Evolutionary conservation across 768 basidiomycete species (phyloP).

Genomic region (Pulveroboletus sp.): DNA sequence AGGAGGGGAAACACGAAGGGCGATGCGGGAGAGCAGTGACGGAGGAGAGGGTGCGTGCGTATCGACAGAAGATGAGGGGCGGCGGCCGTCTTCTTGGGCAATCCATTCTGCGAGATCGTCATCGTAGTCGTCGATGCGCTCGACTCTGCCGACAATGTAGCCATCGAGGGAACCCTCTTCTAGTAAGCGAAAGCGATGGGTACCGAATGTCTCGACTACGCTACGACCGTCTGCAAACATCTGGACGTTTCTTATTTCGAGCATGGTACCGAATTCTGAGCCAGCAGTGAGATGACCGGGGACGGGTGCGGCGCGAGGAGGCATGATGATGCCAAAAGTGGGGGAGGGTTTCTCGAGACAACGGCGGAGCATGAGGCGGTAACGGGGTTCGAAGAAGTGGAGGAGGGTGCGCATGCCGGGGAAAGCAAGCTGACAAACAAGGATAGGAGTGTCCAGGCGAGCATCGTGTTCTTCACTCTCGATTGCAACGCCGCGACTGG

Average conservation of each 20-base stretch:
- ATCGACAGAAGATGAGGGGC: slow-evolving; percentile 12
- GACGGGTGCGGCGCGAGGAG: slow-evolving; percentile 40
- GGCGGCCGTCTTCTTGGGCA: slow-evolving; percentile 7
- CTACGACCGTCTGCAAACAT: slow-evolving; percentile 89
- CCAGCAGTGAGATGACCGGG: slow-evolving; percentile 17
- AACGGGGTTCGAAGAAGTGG: slow-evolving; percentile 93
- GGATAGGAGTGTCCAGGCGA: slow-evolving; percentile 85
- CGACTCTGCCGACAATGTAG: slow-evolving; percentile 83
- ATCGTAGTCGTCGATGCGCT: slow-evolving; percentile 46
- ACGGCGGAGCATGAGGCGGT: slow-evolving; percentile 96
- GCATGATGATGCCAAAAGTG: slow-evolving; percentile 93
- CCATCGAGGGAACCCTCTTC: slow-evolving; percentile 86
- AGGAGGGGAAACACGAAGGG: slow-evolving; percentile 9
- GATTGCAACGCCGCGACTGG: slow-evolving; percentile 61
- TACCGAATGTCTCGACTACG: slow-evolving; percentile 74
- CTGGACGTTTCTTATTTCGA: slow-evolving; percentile 82
- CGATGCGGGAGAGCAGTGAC: slow-evolving; percentile 13
- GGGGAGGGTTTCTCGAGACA: slow-evolving; percentile 76
- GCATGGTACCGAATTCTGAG: slow-evolving; percentile 85
- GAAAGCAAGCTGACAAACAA: slow-evolving; percentile 86
- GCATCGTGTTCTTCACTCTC: slow-evolving; percentile 76
- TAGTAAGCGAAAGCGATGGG: slow-evolving; percentile 77
- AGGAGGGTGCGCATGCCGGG: slow-evolving; percentile 87
- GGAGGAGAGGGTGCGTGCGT: slow-evolving; percentile 10
- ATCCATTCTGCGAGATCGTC: slow-evolving; percentile 32